Conservation (phyloP, 2,329 filamentous ascomycete species). For the Talaromyces sp. region DNA sequence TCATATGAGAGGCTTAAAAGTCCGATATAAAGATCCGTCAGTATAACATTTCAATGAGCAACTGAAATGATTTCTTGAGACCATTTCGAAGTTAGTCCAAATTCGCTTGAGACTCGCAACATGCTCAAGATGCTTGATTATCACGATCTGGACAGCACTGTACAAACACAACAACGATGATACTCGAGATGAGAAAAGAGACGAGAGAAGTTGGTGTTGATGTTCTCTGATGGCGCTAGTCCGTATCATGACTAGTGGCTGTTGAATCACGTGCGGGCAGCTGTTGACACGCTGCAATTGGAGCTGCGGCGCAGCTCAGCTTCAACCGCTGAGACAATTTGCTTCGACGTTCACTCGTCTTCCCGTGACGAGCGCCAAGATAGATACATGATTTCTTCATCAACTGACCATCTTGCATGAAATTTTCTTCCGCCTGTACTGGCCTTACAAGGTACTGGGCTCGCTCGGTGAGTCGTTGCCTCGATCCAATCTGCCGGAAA, state of each 20-base stretch:
- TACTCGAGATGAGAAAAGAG: not conserved
- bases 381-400: not conserved
- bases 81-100: not conserved
- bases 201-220: constrained; percentile 1
- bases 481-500: not conserved
- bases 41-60: not conserved
- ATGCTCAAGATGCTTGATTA: not conserved
- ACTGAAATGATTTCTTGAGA: not conserved
- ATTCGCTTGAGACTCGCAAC: not conserved
- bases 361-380: not conserved
- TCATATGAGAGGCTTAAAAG: not conserved
- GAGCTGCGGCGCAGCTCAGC: not conserved
- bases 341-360: not conserved
- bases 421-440: not conserved
- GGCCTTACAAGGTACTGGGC: not conserved
- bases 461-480: not conserved
- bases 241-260: not conserved
- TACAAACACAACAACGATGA: not conserved
- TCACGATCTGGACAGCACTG: not conserved
- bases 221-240: not conserved
- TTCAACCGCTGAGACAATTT: not conserved
- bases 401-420: not conserved
- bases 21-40: not conserved
- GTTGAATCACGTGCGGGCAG: not conserved
- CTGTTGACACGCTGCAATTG: constrained; percentile 2